Percentiles rank a stretch among this genome's conserved stretches.
These are phyloP conservation scores for Ascochyta koolunga DNA, from an alignment of 2,329 filamentous ascomycete genomes.

Conservation along the genomic window DNA sequence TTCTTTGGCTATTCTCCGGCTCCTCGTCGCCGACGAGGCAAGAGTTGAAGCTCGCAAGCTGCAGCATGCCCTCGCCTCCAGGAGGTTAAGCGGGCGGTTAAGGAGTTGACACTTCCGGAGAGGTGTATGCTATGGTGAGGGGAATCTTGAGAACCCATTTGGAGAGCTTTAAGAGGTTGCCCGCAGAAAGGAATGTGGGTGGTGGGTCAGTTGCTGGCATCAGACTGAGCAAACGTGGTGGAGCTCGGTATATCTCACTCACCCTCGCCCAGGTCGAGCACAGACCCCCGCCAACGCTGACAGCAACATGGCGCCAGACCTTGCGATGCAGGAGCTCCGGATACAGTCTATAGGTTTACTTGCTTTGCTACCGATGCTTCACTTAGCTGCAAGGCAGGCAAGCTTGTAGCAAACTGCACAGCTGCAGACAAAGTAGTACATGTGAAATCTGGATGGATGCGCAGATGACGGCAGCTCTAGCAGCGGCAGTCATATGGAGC, in stretches of 20 bases:
- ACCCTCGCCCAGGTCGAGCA: not conserved
- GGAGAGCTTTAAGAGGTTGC: not conserved
- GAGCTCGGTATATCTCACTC: not conserved
- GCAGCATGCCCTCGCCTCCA: not conserved
- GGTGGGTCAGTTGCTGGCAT: not conserved
- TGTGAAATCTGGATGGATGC: not conserved
- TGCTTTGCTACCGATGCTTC: not conserved
- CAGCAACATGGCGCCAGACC: not conserved
- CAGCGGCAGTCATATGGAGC: not conserved
- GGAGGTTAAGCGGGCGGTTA: not conserved
- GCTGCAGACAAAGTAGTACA: not conserved
- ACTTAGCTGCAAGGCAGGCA: not conserved
- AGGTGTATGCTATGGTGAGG: not conserved
- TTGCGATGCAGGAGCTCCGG: not conserved
- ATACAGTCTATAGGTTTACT: not conserved
- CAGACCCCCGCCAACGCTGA: not conserved
- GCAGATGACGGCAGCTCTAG: not conserved
- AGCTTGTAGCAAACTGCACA: not conserved
- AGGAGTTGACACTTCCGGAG: not conserved
- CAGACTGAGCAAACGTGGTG: not conserved
- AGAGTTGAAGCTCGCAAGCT: not conserved
- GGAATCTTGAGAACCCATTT: not conserved
- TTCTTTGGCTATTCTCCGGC: not conserved
- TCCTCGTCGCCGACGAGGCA: not conserved
- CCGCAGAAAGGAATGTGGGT: not conserved